A percentile compares a stretch with the other conserved stretches of the same genome.
Conservation (phyloP, 805 yeast species). For the Suhomyces sp. region DNA sequence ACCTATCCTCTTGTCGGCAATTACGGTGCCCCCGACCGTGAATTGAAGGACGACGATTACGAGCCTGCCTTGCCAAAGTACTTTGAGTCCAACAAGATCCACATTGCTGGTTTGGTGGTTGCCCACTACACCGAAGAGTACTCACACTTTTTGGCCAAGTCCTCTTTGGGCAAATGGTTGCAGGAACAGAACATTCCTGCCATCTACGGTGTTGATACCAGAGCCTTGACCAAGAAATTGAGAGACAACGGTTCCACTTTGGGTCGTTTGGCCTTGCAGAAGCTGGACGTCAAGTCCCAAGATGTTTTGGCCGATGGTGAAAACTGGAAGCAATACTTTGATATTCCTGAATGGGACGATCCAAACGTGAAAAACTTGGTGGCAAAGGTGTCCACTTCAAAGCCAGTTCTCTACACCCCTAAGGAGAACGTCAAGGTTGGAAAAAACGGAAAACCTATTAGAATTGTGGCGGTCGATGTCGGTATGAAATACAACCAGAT, state of each 20-base stretch:
- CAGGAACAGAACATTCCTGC: slow-evolving; percentile 92
- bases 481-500: slow-evolving; percentile 98
- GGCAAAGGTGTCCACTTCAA: slow-evolving; percentile 77
- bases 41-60: slow-evolving; percentile 63
- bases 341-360: slow-evolving; percentile 84
- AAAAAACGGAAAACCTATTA: slow-evolving; percentile 71
- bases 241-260: slow-evolving; percentile 91
- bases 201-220: slow-evolving; percentile 95
- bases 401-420: slow-evolving; percentile 77
- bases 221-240: slow-evolving; percentile 88
- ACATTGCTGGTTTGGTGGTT: slow-evolving; percentile 93
- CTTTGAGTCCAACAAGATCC: slow-evolving; percentile 90
- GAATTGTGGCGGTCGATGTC: slow-evolving; percentile 89
- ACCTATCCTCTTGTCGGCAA: slow-evolving; percentile 97
- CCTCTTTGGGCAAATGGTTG: slow-evolving; percentile 92
- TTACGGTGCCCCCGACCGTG: slow-evolving; percentile 96
- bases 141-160: slow-evolving; percentile 89
- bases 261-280: slow-evolving; percentile 78
- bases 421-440: slow-evolving; percentile 49
- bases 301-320: slow-evolving; percentile 30
- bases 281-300: slow-evolving; percentile 27
- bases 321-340: slow-evolving; percentile 60
- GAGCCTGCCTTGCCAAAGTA: slow-evolving; percentile 79
- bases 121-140: slow-evolving; percentile 96
- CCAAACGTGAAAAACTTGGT: slow-evolving; percentile 92